These are phyloP conservation scores for Ogataea glucozyma DNA, from an alignment of 805 yeast species.

Conservation along the genomic window DNA sequence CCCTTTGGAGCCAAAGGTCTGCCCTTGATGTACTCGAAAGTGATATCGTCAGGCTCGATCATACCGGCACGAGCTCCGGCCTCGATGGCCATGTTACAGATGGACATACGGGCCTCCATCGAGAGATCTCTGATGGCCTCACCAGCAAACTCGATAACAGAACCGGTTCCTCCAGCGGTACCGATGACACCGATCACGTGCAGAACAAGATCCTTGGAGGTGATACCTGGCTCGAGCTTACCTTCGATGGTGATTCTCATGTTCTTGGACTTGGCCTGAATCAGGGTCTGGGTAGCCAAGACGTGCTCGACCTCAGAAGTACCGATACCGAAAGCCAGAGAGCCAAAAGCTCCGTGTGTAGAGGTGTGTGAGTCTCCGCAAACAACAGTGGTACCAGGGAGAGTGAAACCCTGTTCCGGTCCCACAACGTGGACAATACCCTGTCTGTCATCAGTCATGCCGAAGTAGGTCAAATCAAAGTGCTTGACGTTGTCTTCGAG, in stretches of 20 bases:
- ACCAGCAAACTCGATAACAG: conserved; percentile 96
- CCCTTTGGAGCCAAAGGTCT: conserved; percentile 95
- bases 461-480: conserved; percentile 88
- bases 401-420: conserved; percentile 97
- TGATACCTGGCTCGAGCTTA: conserved; percentile 80
- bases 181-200: conserved; percentile 97
- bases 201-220: conserved; percentile 91
- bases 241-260: conserved; percentile 90
- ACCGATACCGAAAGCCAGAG: conserved; percentile 98
- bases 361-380: conserved; percentile 99
- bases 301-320: conserved; percentile 99
- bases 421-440: conserved; percentile 99
- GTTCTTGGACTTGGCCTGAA: conserved; percentile 93
- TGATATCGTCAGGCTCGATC: conserved; percentile 92
- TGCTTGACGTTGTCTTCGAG: conserved; percentile 89
- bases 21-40: conserved; percentile 87
- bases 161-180: conserved; percentile 99
- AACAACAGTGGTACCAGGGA: conserved; percentile 98
- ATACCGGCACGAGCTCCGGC: conserved; percentile 99
- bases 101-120: conserved; percentile 99
- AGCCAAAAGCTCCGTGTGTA: conserved; percentile 98
- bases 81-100: conserved; percentile 98
- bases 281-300: conserved; percentile 92
- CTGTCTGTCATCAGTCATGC: conserved; percentile 92
- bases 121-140: conserved; percentile 85